Percentiles rank a stretch among this genome's conserved stretches.
phyloP scores from a whole-genome alignment of 2,329 filamentous ascomycete genomes.

The Alternaria atra region DNA sequence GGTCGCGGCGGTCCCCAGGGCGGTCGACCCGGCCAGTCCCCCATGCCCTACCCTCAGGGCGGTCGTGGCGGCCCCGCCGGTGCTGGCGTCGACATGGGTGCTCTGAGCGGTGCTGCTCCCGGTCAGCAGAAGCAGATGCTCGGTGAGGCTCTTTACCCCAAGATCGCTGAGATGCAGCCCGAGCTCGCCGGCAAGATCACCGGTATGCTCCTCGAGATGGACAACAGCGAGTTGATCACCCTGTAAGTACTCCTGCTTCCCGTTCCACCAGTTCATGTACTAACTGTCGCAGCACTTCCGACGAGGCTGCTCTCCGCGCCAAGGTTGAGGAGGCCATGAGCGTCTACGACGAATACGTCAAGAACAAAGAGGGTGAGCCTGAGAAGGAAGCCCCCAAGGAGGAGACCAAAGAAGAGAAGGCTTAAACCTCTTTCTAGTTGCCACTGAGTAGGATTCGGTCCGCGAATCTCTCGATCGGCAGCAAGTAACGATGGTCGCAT shows the following conservation, averaged over 20 bases:
- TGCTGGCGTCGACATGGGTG: constrained; percentile 59
- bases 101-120: constrained; percentile 63
- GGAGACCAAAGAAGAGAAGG: constrained; percentile 58
- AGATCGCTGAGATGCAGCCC: constrained; percentile 93
- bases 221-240: constrained; percentile 91
- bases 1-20: constrained; percentile 48
- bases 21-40: constrained; percentile 44
- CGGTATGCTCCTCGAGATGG: constrained; percentile 99
- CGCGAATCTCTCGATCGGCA: constrained; percentile 37
- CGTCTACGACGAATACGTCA: constrained; percentile 99
- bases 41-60: constrained; percentile 46
- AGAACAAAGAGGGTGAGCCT: constrained; percentile 70
- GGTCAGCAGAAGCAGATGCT: constrained; percentile 98
- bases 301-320: constrained; percentile 85
- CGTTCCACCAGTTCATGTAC: constrained; percentile 16
- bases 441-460: constrained; percentile 43
- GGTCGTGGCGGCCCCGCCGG: constrained; percentile 34
- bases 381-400: constrained; percentile 53
- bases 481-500: constrained; percentile 39
- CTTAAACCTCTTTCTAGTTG: constrained; percentile 47
- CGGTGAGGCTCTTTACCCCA: constrained; percentile 97
- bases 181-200: constrained; percentile 99
- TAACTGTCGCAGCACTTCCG: constrained; percentile 74
- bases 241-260: constrained; percentile 74
- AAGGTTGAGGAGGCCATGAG: constrained; percentile 98